Base-by-base conservation (phyloP, 2,329 filamentous ascomycete genomes). In the Diaporthe citri region DNA sequence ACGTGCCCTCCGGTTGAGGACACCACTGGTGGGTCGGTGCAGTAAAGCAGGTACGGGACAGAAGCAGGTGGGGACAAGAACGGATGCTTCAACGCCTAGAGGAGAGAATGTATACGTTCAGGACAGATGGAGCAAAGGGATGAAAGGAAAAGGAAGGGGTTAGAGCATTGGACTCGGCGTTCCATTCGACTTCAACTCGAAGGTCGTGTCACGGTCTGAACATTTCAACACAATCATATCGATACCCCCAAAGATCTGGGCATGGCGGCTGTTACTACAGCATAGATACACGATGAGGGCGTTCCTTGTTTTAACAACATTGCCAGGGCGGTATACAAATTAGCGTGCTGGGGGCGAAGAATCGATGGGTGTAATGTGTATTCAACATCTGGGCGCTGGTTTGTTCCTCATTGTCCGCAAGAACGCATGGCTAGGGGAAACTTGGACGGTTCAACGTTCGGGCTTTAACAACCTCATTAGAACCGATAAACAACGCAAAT, bases 1-100 rank as follows among this genome's bases (percentile, higher is more conserved):
- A 97, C 95, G 13, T 98, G 96, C 83, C 93, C 94, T 52, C 95
- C 96, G 0, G 94, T 97, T 10, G 94, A 95, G 84, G 88, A 90
- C 78, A 89, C 87, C 22, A 88, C 86, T 1, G 81, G 80, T 34
- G 82, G 76, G 10, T 77, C 57, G 28, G 56, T 72, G 39, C 13
- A 74, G n/a, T 75, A 60, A 31, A 39, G 8, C 22, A 51, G 52
- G 10, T 9, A 28, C 39, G 39, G 22, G 17, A 48, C 31, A 22
- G 2, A 36, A 66, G 15, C 36, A 34, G 34, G 25, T 6, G 25
- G 28, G 25, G 36, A 17, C 20, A 34, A 22, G 22, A 13, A 51
- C 7, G 43, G 62, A 55, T 59, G 73, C 48, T 41, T 72, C 72
- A 74, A 72, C 73, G 56, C 69, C 66, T 31, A 41, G 22, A 22